Percentiles rank a stretch among this genome's conserved stretches.
These are phyloP conservation scores for Seiridium cupressi DNA, from an alignment of 2,329 filamentous ascomycete genomes.

Conservation along the genomic window DNA sequence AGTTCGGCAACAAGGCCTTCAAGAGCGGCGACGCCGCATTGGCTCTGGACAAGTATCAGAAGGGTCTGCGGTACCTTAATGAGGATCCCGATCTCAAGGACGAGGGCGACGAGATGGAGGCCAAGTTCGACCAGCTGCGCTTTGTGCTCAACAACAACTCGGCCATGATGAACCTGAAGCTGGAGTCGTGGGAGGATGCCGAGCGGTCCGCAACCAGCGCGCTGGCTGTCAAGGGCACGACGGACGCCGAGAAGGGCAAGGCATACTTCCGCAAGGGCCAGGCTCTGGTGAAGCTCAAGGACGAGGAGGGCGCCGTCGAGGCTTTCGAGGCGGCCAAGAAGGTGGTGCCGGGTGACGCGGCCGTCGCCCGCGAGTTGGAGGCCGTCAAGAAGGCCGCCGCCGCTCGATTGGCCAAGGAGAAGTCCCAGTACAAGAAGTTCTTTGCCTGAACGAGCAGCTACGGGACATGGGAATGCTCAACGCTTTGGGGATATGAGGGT, in stretches of 20 bases:
- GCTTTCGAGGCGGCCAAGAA: slow-evolving; percentile 74
- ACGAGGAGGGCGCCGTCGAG: slow-evolving; percentile 76
- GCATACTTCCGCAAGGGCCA: slow-evolving; percentile 80
- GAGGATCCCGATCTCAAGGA: slow-evolving; percentile 65
- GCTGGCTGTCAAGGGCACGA: slow-evolving; percentile 62
- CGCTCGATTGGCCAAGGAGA: slow-evolving; percentile 80
- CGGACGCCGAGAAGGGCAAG: slow-evolving; percentile 82
- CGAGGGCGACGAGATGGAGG: slow-evolving; percentile 65
- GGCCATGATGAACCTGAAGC: slow-evolving; percentile 81
- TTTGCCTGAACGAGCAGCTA: slow-evolving; percentile 50
- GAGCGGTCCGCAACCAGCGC: slow-evolving; percentile 70
- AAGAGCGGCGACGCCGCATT: slow-evolving; percentile 70
- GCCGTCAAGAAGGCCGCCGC: slow-evolving; percentile 74
- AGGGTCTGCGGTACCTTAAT: slow-evolving; percentile 65
- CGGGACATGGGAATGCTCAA: slow-evolving; percentile 8
- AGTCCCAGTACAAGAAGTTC: slow-evolving; percentile 89
- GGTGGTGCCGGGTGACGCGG: slow-evolving; percentile 72
- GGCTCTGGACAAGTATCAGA: slow-evolving; percentile 90
- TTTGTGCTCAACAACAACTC: slow-evolving; percentile 88
- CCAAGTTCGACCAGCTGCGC: slow-evolving; percentile 69
- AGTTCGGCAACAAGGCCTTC: slow-evolving; percentile 89
- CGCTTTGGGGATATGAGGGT: background rate
- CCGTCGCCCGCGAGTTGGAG: slow-evolving; percentile 71
- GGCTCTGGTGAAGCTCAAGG: slow-evolving; percentile 74
- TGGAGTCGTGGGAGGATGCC: slow-evolving; percentile 68